Conservation (phyloP, 768 basidiomycete genomes). For the Lactarius sanguifluus region DNA sequence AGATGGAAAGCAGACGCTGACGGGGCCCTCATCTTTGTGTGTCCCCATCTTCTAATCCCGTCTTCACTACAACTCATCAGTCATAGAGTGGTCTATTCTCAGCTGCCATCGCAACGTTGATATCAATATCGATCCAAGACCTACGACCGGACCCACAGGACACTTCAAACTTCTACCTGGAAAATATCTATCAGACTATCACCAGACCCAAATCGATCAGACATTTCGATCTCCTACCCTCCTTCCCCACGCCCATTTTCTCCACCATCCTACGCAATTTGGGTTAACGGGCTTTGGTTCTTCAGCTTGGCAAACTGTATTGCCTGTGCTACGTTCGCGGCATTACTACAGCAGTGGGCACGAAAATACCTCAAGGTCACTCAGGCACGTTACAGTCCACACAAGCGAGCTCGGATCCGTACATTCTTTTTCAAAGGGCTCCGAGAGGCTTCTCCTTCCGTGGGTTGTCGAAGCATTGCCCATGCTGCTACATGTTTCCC, state of each 20-base stretch:
- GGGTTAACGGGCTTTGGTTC: slow-evolving; percentile 1
- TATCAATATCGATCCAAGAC: not conserved
- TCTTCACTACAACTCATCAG: not conserved
- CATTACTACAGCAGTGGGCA: not conserved
- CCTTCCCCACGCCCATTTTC: not conserved
- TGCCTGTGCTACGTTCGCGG: slow-evolving; percentile 1
- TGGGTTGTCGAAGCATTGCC: slow-evolving; percentile 7
- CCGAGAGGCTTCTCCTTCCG: not conserved
- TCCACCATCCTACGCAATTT: not conserved
- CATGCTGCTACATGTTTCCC: slow-evolving; percentile 7
- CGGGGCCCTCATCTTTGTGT: not conserved
- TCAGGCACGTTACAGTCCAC: not conserved
- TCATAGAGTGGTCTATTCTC: slow-evolving; percentile 12
- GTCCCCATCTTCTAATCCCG: not conserved
- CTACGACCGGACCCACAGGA: not conserved
- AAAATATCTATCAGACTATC: not conserved
- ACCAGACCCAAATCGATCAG: not conserved
- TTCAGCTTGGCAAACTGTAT: not conserved
- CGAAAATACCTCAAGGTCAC: not conserved
- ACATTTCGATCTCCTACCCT: no score
- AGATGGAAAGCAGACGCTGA: not conserved
- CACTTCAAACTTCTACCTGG: not conserved
- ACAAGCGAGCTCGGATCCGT: slow-evolving; percentile 14
- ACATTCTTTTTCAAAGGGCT: not conserved
- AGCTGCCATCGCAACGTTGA: not conserved